Evolutionary conservation across 176 grass and related monocot species (phyloP).

Genomic region (Zoysia japonica): DNA sequence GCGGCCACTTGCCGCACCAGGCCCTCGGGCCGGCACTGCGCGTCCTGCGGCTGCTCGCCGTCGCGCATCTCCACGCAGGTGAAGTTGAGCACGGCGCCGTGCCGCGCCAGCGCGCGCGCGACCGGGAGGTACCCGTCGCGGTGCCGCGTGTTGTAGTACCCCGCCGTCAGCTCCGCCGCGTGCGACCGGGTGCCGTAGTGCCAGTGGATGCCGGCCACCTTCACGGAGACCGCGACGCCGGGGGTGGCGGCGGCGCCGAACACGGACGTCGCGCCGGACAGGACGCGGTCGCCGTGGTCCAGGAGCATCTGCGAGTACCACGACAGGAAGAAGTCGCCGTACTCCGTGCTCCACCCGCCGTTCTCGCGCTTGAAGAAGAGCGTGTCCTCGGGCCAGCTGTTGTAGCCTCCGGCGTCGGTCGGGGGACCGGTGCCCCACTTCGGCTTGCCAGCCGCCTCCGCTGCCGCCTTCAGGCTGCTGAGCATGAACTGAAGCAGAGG

Average conservation of each 20-base stretch:
- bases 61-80: conserved; percentile 82
- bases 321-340: conserved; percentile 75
- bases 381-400: conserved; percentile 69
- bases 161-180: conserved; percentile 64
- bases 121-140: conserved; percentile 65
- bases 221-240: conserved; percentile 50
- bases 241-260: conserved; percentile 20
- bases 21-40: conserved; percentile 58
- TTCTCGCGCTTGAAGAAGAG: conserved; percentile 57
- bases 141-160: conserved; percentile 69
- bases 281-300: conserved; percentile 64
- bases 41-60: conserved; percentile 70
- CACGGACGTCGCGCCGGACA: conserved; percentile 45
- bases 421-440: conserved; percentile 57
- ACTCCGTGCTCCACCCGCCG: conserved; percentile 59
- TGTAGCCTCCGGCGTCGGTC: conserved; percentile 63
- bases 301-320: conserved; percentile 71
- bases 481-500: conserved; percentile 51
- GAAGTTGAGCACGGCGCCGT: conserved; percentile 77
- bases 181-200: conserved; percentile 72
- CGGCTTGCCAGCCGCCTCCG: conserved; percentile 50
- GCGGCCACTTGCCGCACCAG: conserved; percentile 68
- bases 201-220: conserved; percentile 84
- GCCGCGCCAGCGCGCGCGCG: conserved; percentile 36
- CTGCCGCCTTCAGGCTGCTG: conserved; percentile 55